A percentile compares a stretch with the other conserved stretches of the same genome.
Conservation (phyloP, 2,329 filamentous ascomycete genomes). For the Exophiala sideris region DNA sequence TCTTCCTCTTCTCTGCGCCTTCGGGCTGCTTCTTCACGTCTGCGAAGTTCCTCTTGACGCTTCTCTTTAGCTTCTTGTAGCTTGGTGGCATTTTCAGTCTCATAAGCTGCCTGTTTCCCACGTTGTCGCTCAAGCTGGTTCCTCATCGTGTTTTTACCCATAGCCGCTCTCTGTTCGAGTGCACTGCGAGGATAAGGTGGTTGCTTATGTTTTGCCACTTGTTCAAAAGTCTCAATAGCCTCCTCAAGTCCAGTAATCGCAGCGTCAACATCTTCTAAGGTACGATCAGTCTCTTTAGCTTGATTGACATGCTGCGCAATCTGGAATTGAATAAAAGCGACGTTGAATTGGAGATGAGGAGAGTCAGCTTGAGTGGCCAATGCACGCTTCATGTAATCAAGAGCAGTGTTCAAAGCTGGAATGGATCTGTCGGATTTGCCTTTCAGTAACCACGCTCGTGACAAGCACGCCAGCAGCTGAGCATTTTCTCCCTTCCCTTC, state of each 20-base stretch:
- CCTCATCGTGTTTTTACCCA: conserved; percentile 92
- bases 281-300: conserved; percentile 72
- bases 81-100: conserved; percentile 87
- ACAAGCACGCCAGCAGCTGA: conserved; percentile 77
- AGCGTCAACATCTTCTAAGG: conserved; percentile 73
- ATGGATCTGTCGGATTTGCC: conserved; percentile 67
- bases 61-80: conserved; percentile 74
- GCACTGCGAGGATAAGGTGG: conserved; percentile 88
- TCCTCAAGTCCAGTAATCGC: conserved; percentile 77
- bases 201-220: conserved; percentile 58
- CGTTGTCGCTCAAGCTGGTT: conserved; percentile 85
- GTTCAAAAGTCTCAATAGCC: conserved; percentile 69
- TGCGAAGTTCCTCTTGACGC: conserved; percentile 74
- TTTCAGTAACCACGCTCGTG: conserved; percentile 80
- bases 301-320: conserved; percentile 76
- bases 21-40: conserved; percentile 72
- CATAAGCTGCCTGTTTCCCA: conserved; percentile 82
- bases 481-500: conserved; percentile 56
- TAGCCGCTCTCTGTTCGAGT: conserved; percentile 91
- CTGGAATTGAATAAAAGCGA: conserved; percentile 95
- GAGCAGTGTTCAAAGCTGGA: conserved; percentile 59
- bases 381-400: conserved; percentile 64
- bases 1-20: conserved; percentile 65
- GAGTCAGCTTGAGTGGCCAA: conserved; percentile 76
- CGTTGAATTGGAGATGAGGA: conserved; percentile 92